Evolutionary conservation across 352 stramenopile species (phyloP).

Genomic region (Globisporangium sylvaticum): DNA sequence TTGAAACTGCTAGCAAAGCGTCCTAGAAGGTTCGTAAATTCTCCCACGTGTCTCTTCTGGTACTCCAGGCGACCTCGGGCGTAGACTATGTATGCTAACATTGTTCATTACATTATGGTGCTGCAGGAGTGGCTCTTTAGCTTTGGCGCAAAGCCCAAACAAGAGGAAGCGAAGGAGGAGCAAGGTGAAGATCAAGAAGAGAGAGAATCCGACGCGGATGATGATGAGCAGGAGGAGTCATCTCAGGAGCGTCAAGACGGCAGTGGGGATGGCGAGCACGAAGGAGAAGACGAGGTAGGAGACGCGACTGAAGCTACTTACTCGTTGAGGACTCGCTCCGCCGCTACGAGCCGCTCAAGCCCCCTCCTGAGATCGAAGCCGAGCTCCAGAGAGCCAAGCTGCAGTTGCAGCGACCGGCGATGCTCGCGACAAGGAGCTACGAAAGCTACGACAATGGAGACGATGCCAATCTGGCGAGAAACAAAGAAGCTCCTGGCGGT

Average conservation of each 20-base stretch:
- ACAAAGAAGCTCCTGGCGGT: neutral
- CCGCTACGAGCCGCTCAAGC: slow-evolving; percentile 29
- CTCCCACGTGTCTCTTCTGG: neutral
- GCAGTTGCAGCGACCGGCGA: slow-evolving; percentile 16
- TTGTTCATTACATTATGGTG: neutral
- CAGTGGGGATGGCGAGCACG: neutral
- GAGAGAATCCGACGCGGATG: slow-evolving; percentile 13
- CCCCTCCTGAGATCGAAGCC: slow-evolving; percentile 40
- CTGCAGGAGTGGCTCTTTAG: slow-evolving; percentile 25
- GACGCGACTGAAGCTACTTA: neutral
- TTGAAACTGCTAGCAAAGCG: neutral
- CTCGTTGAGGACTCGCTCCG: slow-evolving; percentile 19
- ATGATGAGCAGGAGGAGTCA: neutral
- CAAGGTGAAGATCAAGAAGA: slow-evolving; percentile 16
- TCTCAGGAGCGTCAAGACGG: neutral
- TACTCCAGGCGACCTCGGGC: neutral
- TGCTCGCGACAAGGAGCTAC: neutral
- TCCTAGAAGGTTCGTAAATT: slow-evolving; percentile 16
- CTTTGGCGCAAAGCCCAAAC: neutral
- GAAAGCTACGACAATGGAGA: no score
- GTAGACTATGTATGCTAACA: neutral
- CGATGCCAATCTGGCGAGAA: no score
- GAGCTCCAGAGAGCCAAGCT: slow-evolving; percentile 33
- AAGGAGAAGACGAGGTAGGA: neutral
- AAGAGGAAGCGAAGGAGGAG: slow-evolving; percentile 12